Evolutionary conservation across 2,329 filamentous ascomycete species (phyloP).

Genomic region (Fusarium concolor): DNA sequence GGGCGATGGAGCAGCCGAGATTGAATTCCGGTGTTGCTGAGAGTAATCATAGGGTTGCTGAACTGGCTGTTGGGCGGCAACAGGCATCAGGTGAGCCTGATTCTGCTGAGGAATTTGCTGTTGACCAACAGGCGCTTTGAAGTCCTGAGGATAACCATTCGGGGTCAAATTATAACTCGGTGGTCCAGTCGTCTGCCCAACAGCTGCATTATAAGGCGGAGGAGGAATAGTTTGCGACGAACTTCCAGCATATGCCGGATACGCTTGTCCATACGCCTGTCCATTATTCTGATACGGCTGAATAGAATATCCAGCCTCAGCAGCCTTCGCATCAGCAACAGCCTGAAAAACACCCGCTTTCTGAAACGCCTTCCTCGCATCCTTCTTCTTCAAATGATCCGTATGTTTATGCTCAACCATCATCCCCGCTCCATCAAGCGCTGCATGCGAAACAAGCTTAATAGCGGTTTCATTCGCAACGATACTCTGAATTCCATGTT

Average conservation of each 20-base stretch:
- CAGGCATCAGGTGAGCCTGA: neutral
- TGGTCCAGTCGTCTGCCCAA: neutral
- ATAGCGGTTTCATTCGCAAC: slow-evolving; percentile 51
- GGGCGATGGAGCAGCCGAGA: neutral
- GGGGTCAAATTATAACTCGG: neutral
- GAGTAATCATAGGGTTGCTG: slow-evolving; percentile 14
- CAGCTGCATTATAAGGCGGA: slow-evolving; percentile 24
- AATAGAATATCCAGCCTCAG: slow-evolving; percentile 40
- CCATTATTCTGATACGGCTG: slow-evolving; percentile 23
- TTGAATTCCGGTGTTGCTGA: neutral
- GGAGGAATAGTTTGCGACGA: slow-evolving; percentile 18
- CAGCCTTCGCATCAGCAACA: slow-evolving; percentile 46
- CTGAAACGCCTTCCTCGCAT: slow-evolving; percentile 49
- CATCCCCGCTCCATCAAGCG: slow-evolving; percentile 53
- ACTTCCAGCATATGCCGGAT: slow-evolving; percentile 9
- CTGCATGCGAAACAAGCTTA: slow-evolving; percentile 51
- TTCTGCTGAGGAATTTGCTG: neutral
- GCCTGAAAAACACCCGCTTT: slow-evolving; percentile 50
- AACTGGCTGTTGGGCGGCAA: neutral
- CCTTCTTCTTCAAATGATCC: slow-evolving; percentile 51
- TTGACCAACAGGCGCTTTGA: neutral
- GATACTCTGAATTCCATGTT: slow-evolving; percentile 48
- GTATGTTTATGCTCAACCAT: slow-evolving; percentile 53
- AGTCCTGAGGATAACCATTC: slow-evolving; percentile 16
- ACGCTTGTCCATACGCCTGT: neutral